A percentile compares a stretch with the other conserved stretches of the same genome.
Conservation (phyloP, 805 yeast species). For the Spathaspora passalidarum region DNA sequence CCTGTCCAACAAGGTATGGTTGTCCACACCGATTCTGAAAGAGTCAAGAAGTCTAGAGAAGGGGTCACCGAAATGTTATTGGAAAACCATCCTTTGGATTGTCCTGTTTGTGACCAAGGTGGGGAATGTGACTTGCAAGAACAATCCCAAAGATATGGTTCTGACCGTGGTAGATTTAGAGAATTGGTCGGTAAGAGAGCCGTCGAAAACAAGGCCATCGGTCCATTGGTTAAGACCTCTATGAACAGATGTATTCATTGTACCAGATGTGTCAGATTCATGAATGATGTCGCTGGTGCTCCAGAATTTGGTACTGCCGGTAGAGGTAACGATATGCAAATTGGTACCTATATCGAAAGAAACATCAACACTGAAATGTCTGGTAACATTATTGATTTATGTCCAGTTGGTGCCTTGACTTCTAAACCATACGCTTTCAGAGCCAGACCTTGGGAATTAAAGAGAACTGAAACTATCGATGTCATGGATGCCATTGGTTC, state of each 20-base stretch:
- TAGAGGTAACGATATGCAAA: slow-evolving; percentile 89
- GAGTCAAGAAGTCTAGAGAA: slow-evolving; percentile 80
- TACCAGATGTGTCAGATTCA: slow-evolving; percentile 85
- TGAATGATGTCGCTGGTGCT: slow-evolving; percentile 91
- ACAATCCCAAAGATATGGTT: slow-evolving; percentile 77
- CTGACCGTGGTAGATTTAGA: slow-evolving; percentile 80
- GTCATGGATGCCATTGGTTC: slow-evolving; percentile 83
- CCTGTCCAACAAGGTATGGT: slow-evolving; percentile 92
- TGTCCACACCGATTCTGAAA: slow-evolving; percentile 72
- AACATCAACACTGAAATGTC: slow-evolving; percentile 81
- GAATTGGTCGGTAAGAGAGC: slow-evolving; percentile 86
- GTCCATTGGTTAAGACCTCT: slow-evolving; percentile 84
- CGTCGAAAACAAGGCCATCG: slow-evolving; percentile 85
- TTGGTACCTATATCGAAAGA: slow-evolving; percentile 84
- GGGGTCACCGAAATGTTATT: slow-evolving; percentile 87
- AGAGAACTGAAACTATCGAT: slow-evolving; percentile 83
- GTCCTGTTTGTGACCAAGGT: slow-evolving; percentile 93
- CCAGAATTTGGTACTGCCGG: slow-evolving; percentile 88
- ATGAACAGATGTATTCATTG: slow-evolving; percentile 94
- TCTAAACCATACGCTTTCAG: slow-evolving; percentile 89
- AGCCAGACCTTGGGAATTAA: slow-evolving; percentile 92
- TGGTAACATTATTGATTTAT: slow-evolving; percentile 82
- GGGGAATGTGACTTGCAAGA: slow-evolving; percentile 94
- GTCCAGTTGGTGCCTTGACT: slow-evolving; percentile 92
- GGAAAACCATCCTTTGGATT: slow-evolving; percentile 88